Percentiles rank a stretch among this genome's conserved stretches.
Evolutionary conservation across 192 early-diverging fungal genomes (phyloP).

Genomic region (Coemansia asiatica): DNA sequence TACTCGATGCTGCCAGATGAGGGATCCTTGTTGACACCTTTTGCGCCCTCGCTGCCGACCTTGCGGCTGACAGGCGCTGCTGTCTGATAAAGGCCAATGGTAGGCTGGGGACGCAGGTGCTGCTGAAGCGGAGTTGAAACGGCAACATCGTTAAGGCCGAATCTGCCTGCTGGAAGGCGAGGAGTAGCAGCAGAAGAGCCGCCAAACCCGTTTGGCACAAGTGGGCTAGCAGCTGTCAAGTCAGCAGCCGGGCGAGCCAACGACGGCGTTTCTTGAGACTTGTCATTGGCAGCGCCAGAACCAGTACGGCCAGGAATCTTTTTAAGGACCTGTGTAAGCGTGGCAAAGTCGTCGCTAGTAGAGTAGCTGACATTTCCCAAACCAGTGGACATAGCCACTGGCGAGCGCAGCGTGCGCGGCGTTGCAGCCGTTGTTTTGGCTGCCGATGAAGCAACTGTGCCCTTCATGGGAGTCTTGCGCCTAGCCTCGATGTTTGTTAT

Average conservation of each 20-base stretch:
- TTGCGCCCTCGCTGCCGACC: conserved; percentile 27
- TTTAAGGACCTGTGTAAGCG: conserved; percentile 40
- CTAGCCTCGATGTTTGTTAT: conserved; percentile 35
- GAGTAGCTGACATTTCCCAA: conserved; percentile 16
- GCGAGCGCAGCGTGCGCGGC: conserved; percentile 31
- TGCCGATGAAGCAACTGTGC: not conserved
- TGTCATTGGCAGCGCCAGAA: conserved; percentile 22
- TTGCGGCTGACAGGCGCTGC: conserved; percentile 34
- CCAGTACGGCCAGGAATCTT: conserved; percentile 37
- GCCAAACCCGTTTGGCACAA: conserved; percentile 1
- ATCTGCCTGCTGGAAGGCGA: conserved; percentile 29
- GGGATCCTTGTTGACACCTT: conserved; percentile 35
- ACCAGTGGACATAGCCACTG: conserved; percentile 12
- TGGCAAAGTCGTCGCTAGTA: conserved; percentile 23
- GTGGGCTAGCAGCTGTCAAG: conserved; percentile 12
- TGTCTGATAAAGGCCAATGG: conserved; percentile 50
- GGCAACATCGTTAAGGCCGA: conserved; percentile 24
- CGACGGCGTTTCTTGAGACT: conserved; percentile 18
- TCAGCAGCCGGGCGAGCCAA: conserved; percentile 11
- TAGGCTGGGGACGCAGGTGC: conserved; percentile 44
- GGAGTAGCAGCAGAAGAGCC: conserved; percentile 22
- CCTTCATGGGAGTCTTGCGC: conserved; percentile 30
- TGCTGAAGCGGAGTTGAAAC: conserved; percentile 34
- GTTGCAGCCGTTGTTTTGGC: conserved; percentile 9
- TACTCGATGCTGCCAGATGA: conserved; percentile 33